Percentiles rank a stretch among this genome's conserved stretches.
phyloP scores from a whole-genome alignment of 2,329 filamentous ascomycete genomes.

The Diplocarpon rosae region DNA sequence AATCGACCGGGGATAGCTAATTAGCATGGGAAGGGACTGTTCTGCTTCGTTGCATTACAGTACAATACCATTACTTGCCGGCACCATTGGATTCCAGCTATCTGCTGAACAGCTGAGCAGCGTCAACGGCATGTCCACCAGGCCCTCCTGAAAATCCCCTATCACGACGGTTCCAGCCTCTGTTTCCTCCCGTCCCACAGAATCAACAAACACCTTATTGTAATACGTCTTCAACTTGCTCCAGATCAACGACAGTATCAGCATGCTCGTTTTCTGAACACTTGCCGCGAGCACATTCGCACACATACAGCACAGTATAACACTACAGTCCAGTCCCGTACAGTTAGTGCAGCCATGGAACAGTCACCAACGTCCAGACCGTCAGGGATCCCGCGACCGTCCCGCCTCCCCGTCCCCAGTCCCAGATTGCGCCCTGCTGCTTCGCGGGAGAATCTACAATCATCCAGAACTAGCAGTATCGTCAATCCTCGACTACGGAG shows the following conservation, averaged over 20 bases:
- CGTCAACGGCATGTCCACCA: too few species aligned
- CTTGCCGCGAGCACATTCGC: slow-evolving; percentile 4
- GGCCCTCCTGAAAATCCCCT: background rate
- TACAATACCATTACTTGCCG: too few species aligned
- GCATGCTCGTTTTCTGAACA: slow-evolving; percentile 6
- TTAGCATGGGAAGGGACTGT: too few species aligned
- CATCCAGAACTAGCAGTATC: slow-evolving; percentile 13
- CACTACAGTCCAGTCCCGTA: background rate
- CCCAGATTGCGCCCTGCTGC: slow-evolving; percentile 35
- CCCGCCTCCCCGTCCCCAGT: slow-evolving; percentile 39
- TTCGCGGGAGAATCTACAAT: slow-evolving; percentile 36
- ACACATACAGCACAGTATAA: background rate
- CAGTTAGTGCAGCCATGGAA: slow-evolving; percentile 18
- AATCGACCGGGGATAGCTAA: too few species aligned
- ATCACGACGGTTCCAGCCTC: background rate
- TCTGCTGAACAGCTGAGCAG: too few species aligned
- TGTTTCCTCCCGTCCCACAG: background rate
- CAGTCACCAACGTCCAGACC: slow-evolving; percentile 17
- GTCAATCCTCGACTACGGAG: slow-evolving; percentile 22
- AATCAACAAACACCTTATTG: slow-evolving; percentile 5
- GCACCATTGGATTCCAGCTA: too few species aligned
- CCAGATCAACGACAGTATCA: background rate
- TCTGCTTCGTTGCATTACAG: too few species aligned
- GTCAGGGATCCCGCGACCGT: slow-evolving; percentile 37
- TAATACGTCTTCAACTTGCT: background rate